A percentile compares a stretch with the other conserved stretches of the same genome.
phyloP scores from a whole-genome alignment of 805 yeast species.

The Schizosaccharomyces japonicus region DNA sequence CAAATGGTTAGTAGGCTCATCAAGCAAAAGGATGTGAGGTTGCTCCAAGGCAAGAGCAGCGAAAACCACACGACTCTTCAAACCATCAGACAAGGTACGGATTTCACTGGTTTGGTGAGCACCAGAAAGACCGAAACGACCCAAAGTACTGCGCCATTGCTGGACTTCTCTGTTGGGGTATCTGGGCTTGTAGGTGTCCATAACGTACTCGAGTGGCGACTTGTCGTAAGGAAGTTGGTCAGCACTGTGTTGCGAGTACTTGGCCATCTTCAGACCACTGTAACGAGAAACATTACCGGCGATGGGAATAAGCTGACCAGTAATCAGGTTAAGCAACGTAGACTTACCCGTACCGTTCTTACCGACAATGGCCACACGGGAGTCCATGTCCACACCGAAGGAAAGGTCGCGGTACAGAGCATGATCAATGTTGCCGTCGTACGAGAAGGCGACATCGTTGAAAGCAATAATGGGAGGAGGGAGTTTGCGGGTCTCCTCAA shows the following conservation, averaged over 20 bases:
- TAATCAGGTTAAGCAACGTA: constrained; percentile 83
- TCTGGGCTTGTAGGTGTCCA: constrained; percentile 39
- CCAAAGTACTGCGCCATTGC: constrained; percentile 84
- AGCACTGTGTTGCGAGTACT: constrained; percentile 95
- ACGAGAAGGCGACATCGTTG: constrained; percentile 81
- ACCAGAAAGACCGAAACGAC: constrained; percentile 95
- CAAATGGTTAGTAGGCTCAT: constrained; percentile 98
- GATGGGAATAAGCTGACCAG: constrained; percentile 77
- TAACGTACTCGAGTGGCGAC: constrained; percentile 81
- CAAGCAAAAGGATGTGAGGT: constrained; percentile 83
- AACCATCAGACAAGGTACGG: constrained; percentile 98
- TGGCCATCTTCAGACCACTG: constrained; percentile 93
- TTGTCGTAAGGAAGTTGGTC: constrained; percentile 92
- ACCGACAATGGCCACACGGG: constrained; percentile 91
- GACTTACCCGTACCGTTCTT: constrained; percentile 99
- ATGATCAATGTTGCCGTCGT: constrained; percentile 49
- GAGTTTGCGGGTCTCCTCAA: constrained; percentile 84
- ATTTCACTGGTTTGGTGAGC: constrained; percentile 95
- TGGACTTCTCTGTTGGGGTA: constrained; percentile 87
- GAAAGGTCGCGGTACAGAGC: constrained; percentile 74
- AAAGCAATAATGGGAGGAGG: constrained; percentile 97
- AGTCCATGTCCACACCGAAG: constrained; percentile 98
- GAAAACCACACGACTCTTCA: constrained; percentile 95
- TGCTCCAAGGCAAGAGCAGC: constrained; percentile 85
- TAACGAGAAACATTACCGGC: constrained; percentile 90